Conservation (phyloP, 1,284 basidiomycete genomes). For the Uromyces viciae-fabae region DNA sequence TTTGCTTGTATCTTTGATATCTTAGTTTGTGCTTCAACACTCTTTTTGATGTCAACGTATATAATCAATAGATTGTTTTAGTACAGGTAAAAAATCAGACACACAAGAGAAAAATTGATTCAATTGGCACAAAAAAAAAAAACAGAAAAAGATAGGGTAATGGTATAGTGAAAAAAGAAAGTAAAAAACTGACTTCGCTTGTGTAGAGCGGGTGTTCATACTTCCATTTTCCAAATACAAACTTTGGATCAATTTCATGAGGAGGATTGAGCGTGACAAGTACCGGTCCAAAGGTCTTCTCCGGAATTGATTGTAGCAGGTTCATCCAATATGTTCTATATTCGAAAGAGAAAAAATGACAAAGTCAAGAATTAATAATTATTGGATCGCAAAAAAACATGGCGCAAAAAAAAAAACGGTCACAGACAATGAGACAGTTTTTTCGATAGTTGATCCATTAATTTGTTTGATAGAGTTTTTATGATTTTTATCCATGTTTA, state of each 20-base stretch:
- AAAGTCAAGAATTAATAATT: no score
- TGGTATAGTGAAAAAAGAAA: background rate
- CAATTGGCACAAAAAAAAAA: background rate
- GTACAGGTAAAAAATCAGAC: no score
- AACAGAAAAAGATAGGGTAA: no score
- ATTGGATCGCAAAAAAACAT: no score
- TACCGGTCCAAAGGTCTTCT: conserved; percentile 64
- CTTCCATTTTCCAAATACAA: conserved; percentile 61
- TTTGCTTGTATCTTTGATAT: conserved; percentile 65
- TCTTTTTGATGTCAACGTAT: conserved; percentile 48
- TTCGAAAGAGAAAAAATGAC: no score
- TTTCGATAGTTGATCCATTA: conserved; percentile 59
- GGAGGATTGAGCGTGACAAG: conserved; percentile 75
- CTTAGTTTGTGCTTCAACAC: conserved; percentile 61
- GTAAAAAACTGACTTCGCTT: conserved; percentile 54
- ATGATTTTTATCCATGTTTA: conserved; percentile 66
- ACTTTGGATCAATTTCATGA: conserved; percentile 60
- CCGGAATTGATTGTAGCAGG: conserved; percentile 67
- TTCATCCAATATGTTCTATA: conserved; percentile 68
- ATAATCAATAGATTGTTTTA: no score
- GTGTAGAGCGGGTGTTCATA: conserved; percentile 71
- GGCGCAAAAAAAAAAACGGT: no score
- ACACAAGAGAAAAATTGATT: background rate
- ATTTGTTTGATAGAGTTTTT: conserved; percentile 62
- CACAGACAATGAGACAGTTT: conserved; percentile 33